Evolutionary conservation across 768 basidiomycete genomes (phyloP).

Genomic region (Trametes gibbosa): DNA sequence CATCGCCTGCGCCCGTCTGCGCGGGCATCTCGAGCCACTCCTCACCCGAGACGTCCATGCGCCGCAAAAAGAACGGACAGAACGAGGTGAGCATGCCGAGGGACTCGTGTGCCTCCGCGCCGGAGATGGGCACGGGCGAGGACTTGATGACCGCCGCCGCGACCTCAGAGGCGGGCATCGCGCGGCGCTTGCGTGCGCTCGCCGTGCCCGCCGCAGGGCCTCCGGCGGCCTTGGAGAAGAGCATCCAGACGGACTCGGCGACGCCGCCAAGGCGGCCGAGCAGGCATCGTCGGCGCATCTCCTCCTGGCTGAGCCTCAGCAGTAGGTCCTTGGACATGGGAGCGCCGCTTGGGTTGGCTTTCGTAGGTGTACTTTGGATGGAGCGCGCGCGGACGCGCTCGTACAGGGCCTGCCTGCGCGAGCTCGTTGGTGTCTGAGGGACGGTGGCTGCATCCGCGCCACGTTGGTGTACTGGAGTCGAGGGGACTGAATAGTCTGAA

Average conservation of each 20-base stretch:
- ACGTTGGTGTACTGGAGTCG: slow-evolving; percentile 65
- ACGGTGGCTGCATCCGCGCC: slow-evolving; percentile 53
- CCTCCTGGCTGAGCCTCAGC: slow-evolving; percentile 72
- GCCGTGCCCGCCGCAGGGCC: slow-evolving; percentile 44
- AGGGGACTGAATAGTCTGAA: slow-evolving; percentile 45
- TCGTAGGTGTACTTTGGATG: slow-evolving; percentile 63
- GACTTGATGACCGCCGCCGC: slow-evolving; percentile 71
- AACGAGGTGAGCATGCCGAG: slow-evolving; percentile 60
- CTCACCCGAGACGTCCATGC: slow-evolving; percentile 55
- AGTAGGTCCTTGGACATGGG: slow-evolving; percentile 64
- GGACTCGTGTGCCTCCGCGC: slow-evolving; percentile 75
- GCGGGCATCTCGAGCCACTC: slow-evolving; percentile 64
- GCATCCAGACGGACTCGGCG: slow-evolving; percentile 90
- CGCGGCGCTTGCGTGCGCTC: slow-evolving; percentile 64
- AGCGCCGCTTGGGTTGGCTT: slow-evolving; percentile 41
- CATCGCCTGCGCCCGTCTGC: slow-evolving; percentile 25
- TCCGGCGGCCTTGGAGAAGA: slow-evolving; percentile 65
- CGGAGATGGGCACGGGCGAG: slow-evolving; percentile 75
- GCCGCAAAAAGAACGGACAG: slow-evolving; percentile 79
- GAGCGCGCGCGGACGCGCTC: slow-evolving; percentile 78
- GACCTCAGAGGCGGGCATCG: slow-evolving; percentile 66
- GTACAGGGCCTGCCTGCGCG: slow-evolving; percentile 76
- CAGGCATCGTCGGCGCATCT: slow-evolving; percentile 70
- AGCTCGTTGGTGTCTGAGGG: slow-evolving; percentile 68
- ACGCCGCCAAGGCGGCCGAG: slow-evolving; percentile 75